Evolutionary conservation across 257 asterid species (phyloP).

Genomic region (Leonotis leonurus): DNA sequence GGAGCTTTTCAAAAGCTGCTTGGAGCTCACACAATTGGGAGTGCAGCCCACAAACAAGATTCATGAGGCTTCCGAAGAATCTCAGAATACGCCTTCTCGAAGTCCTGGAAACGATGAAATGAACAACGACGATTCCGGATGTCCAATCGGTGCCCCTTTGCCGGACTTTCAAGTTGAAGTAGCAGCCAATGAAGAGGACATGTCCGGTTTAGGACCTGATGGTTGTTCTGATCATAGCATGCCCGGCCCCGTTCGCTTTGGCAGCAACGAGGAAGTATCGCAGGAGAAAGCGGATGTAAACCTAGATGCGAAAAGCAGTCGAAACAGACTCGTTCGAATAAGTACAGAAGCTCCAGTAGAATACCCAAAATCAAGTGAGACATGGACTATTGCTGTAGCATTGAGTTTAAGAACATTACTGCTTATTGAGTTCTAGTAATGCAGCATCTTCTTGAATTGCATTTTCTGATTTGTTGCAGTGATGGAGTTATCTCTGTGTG

Average conservation of each 20-base stretch:
- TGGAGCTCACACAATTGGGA: slow-evolving; percentile 57
- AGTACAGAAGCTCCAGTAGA: slow-evolving; percentile 20
- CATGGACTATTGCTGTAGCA: slow-evolving; percentile 1
- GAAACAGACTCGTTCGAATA: slow-evolving; percentile 19
- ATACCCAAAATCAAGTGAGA: slow-evolving; percentile 34
- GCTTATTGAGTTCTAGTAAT: slow-evolving; percentile 10
- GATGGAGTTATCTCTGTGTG: slow-evolving; percentile 73
- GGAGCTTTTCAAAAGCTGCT: slow-evolving; percentile 65
- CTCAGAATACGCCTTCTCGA: slow-evolving; percentile 24
- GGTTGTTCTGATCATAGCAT: slow-evolving; percentile 24
- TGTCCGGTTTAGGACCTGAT: no score
- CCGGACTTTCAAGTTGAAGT: slow-evolving; percentile 29
- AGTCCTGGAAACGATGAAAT: slow-evolving; percentile 27
- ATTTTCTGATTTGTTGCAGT: slow-evolving; percentile 32
- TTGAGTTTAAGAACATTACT: background rate
- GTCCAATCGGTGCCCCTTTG: slow-evolving; percentile 15
- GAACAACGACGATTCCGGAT: slow-evolving; percentile 30
- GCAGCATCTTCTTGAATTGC: background rate
- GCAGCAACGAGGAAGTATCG: slow-evolving; percentile 20
- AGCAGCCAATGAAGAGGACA: no score
- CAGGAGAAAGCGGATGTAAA: slow-evolving; percentile 25
- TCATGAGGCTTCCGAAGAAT: slow-evolving; percentile 22
- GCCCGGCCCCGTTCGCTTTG: slow-evolving; percentile 24
- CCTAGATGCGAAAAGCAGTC: slow-evolving; percentile 21
- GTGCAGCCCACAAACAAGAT: slow-evolving; percentile 25